These are phyloP conservation scores for Lachancea mirantina DNA, from an alignment of 805 yeast genomes.

Conservation along the genomic window DNA sequence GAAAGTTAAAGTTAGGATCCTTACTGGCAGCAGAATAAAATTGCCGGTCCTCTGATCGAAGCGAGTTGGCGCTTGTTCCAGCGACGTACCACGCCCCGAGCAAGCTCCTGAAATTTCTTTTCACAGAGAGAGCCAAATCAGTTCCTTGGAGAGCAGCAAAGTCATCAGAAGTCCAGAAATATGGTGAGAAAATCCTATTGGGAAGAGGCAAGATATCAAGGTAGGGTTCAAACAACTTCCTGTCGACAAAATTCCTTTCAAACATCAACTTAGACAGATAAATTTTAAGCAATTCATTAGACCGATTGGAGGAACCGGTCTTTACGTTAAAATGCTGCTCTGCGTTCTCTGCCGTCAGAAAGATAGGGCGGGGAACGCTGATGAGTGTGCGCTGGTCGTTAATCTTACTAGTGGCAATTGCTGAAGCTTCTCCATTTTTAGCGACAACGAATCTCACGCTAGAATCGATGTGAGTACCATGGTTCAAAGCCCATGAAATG, in stretches of 20 bases:
- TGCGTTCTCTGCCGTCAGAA: constrained; percentile 35
- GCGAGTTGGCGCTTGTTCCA: constrained; percentile 18
- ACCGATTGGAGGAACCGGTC: constrained; percentile 13
- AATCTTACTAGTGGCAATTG: constrained; percentile 17
- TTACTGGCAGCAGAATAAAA: constrained; percentile 20
- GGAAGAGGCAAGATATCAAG: constrained; percentile 42
- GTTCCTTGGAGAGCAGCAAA: constrained; percentile 53
- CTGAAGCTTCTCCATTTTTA: constrained; percentile 31
- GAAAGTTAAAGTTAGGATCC: constrained; percentile 16
- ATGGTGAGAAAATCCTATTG: constrained; percentile 49
- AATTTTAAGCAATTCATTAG: constrained; percentile 33
- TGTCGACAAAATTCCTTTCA: constrained; percentile 13
- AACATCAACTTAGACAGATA: constrained; percentile 39
- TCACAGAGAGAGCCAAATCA: constrained; percentile 53
- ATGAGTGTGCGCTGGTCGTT: constrained; percentile 25
- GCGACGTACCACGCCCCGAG: constrained; percentile 53
- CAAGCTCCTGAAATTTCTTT: constrained; percentile 38
- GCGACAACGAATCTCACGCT: constrained; percentile 30
- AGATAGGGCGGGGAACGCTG: constrained; percentile 33
- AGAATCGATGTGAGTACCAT: constrained; percentile 35
- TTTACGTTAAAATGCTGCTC: constrained; percentile 21
- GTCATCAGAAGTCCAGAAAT: constrained; percentile 54
- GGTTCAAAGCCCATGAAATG: constrained; percentile 33
- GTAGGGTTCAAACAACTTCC: constrained; percentile 36
- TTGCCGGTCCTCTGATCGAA: constrained; percentile 9